These are phyloP conservation scores for Pichia nanzhaoensis DNA, from an alignment of 805 yeast species.

Conservation along the genomic window DNA sequence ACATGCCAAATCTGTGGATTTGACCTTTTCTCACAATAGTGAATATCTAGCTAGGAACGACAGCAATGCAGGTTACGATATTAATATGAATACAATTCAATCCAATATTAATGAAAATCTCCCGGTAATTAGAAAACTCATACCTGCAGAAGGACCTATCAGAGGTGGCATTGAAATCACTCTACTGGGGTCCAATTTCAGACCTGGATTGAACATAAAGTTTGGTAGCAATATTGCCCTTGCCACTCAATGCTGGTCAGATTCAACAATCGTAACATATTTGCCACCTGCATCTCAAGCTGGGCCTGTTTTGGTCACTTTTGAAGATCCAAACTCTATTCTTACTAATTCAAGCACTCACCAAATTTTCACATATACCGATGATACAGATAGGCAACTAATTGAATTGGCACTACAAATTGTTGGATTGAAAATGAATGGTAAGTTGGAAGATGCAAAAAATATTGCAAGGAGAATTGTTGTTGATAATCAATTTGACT, in stretches of 20 bases:
- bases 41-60: background rate
- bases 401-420: conserved; percentile 94
- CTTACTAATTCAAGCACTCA: conserved; percentile 26
- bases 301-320: conserved; percentile 89
- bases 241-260: conserved; percentile 95
- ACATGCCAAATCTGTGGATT: background rate
- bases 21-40: background rate
- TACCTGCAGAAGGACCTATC: conserved; percentile 93
- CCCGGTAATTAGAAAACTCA: conserved; percentile 75
- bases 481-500: conserved; percentile 40
- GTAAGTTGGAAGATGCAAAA: conserved; percentile 88
- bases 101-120: conserved; percentile 7
- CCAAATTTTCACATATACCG: conserved; percentile 82
- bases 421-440: conserved; percentile 95
- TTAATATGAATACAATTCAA: conserved; percentile 1
- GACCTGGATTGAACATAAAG: conserved; percentile 73
- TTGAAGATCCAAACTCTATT: conserved; percentile 33
- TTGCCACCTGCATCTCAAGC: conserved; percentile 86
- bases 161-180: conserved; percentile 97
- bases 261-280: conserved; percentile 85
- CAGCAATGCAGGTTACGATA: background rate
- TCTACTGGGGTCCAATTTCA: conserved; percentile 78
- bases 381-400: conserved; percentile 91
- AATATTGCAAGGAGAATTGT: conserved; percentile 89
- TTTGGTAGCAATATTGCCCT: conserved; percentile 78